Conservation (phyloP, 768 basidiomycete genomes). For the Candolleomyces aberdarensis region DNA sequence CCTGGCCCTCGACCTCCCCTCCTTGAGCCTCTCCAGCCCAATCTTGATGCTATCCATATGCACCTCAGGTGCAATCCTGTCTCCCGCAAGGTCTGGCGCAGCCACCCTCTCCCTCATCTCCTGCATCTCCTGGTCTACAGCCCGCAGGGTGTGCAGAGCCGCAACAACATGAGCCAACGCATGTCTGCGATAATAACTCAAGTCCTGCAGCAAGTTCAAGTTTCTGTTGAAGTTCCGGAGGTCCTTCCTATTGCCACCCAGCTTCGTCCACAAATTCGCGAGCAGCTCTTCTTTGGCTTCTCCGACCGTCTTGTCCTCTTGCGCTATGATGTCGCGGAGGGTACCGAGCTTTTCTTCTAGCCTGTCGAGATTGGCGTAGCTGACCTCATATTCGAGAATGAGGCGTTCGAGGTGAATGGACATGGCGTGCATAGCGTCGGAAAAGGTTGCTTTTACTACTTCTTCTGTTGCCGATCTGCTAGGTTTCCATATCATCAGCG, state of each 20-base stretch:
- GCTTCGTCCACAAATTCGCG: conserved; percentile 61
- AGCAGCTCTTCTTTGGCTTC: conserved; percentile 53
- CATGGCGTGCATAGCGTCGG: conserved; percentile 59
- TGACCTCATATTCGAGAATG: conserved; percentile 63
- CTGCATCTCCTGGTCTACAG: conserved; percentile 73
- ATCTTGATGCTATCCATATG: conserved; percentile 69
- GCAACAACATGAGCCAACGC: conserved; percentile 67
- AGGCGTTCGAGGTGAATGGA: conserved; percentile 50
- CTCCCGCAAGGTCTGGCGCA: conserved; percentile 58
- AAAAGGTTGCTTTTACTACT: conserved; percentile 53
- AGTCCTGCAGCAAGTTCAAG: conserved; percentile 40
- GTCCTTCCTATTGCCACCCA: conserved; percentile 57
- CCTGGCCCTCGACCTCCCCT: no score
- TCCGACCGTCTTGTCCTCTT: conserved; percentile 50
- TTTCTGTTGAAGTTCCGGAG: conserved; percentile 52
- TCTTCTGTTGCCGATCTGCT: conserved; percentile 30
- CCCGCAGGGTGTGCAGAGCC: conserved; percentile 56
- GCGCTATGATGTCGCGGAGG: conserved; percentile 55
- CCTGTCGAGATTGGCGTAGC: conserved; percentile 50
- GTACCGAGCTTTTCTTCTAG: conserved; percentile 59
- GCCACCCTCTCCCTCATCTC: conserved; percentile 71
- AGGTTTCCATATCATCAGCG: conserved; percentile 36
- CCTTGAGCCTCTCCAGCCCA: conserved; percentile 62
- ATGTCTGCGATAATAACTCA: conserved; percentile 55
- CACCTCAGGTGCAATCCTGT: conserved; percentile 64